Percentiles rank a stretch among this genome's conserved stretches.
Conservation (phyloP, 75 land plant species). For the Sequoiadendron giganteum region DNA sequence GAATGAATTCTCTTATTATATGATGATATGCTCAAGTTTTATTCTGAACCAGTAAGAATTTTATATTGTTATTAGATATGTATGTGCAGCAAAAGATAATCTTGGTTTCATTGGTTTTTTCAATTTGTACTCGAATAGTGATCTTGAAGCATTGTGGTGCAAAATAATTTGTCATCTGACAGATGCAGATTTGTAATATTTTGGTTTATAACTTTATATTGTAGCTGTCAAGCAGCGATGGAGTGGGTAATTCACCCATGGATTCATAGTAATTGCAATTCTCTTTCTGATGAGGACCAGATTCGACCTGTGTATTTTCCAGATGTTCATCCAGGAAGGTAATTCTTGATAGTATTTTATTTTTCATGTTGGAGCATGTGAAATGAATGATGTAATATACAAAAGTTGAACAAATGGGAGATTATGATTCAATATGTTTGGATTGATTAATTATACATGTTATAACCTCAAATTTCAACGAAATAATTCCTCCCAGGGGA, state of each 20-base stretch:
- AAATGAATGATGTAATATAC: background rate
- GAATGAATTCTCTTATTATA: slow-evolving; percentile 97
- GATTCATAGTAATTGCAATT: slow-evolving; percentile 97
- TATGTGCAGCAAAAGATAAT: background rate
- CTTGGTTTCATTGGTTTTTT: background rate
- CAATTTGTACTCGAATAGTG: background rate
- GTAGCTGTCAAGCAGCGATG: slow-evolving; percentile 54
- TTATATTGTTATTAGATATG: background rate
- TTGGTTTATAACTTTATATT: background rate
- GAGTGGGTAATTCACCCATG: slow-evolving; percentile 97
- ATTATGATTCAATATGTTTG: background rate
- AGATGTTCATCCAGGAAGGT: slow-evolving; percentile 98
- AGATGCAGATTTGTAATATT: background rate
- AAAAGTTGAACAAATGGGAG: background rate
- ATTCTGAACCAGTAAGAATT: slow-evolving; percentile 87
- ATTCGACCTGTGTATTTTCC: slow-evolving; percentile 85
- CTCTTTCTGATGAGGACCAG: slow-evolving; percentile 79
- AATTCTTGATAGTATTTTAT: background rate
- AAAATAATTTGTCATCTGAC: background rate
- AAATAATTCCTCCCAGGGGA: background rate
- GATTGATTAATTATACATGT: background rate
- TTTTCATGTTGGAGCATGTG: background rate
- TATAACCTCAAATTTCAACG: background rate
- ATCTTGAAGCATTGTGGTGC: background rate
- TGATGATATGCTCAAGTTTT: slow-evolving; percentile 98